These are phyloP conservation scores for Xylaria palmicola DNA, from an alignment of 495 filamentous ascomycete genomes.

Conservation along the genomic window DNA sequence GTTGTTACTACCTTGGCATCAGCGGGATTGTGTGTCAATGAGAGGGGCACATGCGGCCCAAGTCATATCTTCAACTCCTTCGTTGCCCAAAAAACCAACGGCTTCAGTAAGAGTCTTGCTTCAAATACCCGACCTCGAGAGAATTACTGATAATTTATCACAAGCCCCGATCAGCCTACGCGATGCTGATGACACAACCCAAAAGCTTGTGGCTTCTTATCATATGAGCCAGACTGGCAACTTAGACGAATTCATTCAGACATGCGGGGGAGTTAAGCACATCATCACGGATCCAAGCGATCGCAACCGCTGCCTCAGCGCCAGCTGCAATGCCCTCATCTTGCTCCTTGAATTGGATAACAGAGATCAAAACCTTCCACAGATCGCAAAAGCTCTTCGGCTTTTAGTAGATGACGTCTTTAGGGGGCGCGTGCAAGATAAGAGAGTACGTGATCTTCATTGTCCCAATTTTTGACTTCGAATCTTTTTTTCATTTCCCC, in stretches of 20 bases:
- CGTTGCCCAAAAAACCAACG: slow-evolving; percentile 8
- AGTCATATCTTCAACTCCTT: too few species aligned
- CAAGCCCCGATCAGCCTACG: slow-evolving; percentile 24
- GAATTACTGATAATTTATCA: background rate
- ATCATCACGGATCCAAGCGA: slow-evolving; percentile 42
- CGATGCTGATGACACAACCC: slow-evolving; percentile 52
- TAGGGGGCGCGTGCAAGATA: too few species aligned
- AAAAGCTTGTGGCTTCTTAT: slow-evolving; percentile 29
- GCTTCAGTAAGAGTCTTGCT: slow-evolving; percentile 11
- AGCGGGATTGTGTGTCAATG: background rate
- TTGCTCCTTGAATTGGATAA: slow-evolving; percentile 23
- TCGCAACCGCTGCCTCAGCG: slow-evolving; percentile 36
- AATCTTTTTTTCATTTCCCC: too few species aligned
- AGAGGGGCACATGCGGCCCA: too few species aligned
- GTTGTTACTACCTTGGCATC: too few species aligned
- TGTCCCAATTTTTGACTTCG: too few species aligned
- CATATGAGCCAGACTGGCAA: slow-evolving; percentile 6
- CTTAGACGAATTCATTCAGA: slow-evolving; percentile 12
- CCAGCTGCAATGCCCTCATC: slow-evolving; percentile 44
- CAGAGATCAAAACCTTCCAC: background rate
- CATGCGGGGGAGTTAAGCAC: slow-evolving; percentile 29
- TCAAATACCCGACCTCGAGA: background rate
- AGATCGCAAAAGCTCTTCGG: background rate
- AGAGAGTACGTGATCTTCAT: too few species aligned
- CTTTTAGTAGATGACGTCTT: too few species aligned